Percentiles rank a stretch among this genome's conserved stretches.
These are phyloP conservation scores for Lodderomyces metapsilosis DNA, from an alignment of 1,139 yeast species.

Conservation along the genomic window DNA sequence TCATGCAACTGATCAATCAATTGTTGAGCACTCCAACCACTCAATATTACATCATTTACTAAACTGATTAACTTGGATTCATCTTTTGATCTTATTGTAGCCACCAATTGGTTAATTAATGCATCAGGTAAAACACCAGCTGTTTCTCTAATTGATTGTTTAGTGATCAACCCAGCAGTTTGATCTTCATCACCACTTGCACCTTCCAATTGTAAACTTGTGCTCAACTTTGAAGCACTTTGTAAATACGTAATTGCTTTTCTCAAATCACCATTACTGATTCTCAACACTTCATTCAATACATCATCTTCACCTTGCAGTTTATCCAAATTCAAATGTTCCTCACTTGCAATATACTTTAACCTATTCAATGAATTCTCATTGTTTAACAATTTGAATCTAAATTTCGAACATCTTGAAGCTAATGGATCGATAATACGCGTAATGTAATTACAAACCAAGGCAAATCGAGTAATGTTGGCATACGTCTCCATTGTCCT, in stretches of 20 bases:
- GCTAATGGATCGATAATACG: constrained; percentile 95
- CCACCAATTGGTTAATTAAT: constrained; percentile 45
- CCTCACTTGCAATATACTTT: constrained; percentile 54
- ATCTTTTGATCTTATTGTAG: constrained; percentile 38
- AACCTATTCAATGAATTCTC: constrained; percentile 69
- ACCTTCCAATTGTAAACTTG: constrained; percentile 20
- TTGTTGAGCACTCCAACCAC: constrained; percentile 89
- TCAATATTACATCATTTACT: constrained; percentile 57
- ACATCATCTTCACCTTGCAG: constrained; percentile 35
- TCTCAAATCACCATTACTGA: constrained; percentile 87
- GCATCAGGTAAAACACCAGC: constrained; percentile 81
- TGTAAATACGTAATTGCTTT: constrained; percentile 90
- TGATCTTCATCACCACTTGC: constrained; percentile 15
- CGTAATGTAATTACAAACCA: constrained; percentile 93
- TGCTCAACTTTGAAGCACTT: constrained; percentile 70
- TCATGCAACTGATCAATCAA: constrained; percentile 81
- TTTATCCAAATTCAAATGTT: constrained; percentile 47
- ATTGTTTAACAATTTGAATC: constrained; percentile 78
- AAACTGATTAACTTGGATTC: constrained; percentile 35
- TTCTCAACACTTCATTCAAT: constrained; percentile 58
- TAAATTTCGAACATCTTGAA: constrained; percentile 90
- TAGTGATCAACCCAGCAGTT: constrained; percentile 38
- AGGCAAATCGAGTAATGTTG: constrained; percentile 85
- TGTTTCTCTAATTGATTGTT: constrained; percentile 59
- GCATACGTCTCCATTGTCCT: constrained; percentile 97